These are phyloP conservation scores for Paraphysoderma sedebokerense DNA, from an alignment of 371 early-diverging fungal species.

Conservation along the genomic window DNA sequence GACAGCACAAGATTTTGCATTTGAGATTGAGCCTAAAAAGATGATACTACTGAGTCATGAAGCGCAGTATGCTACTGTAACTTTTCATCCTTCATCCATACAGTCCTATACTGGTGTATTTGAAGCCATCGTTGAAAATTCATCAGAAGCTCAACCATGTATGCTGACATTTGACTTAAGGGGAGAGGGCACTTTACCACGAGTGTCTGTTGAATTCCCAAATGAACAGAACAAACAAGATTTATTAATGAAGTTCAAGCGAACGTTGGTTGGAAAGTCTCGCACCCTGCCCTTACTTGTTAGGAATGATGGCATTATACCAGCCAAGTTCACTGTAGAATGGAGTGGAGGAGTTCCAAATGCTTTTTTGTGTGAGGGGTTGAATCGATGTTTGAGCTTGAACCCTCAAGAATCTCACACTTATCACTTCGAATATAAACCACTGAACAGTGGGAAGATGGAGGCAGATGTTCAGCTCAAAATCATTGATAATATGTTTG, in stretches of 20 bases:
- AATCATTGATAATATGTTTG: conserved; percentile 29
- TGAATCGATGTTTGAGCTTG: too few relatives aligned
- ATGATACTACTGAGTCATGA: conserved; percentile 34
- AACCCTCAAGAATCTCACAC: too few relatives aligned
- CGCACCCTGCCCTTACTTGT: conserved; percentile 18
- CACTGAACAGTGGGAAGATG: conserved; percentile 13
- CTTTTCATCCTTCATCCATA: conserved; percentile 29
- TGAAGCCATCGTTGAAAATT: conserved; percentile 31
- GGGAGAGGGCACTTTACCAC: conserved; percentile 36
- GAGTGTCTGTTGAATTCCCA: conserved; percentile 24
- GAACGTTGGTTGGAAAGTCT: conserved; percentile 14
- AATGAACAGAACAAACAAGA: conserved; percentile 12
- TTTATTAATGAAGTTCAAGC: conserved; percentile 19
- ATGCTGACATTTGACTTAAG: conserved; percentile 28
- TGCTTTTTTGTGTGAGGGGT: too few relatives aligned
- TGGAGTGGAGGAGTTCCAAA: too few relatives aligned
- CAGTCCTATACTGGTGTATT: conserved; percentile 30
- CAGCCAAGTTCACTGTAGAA: conserved; percentile 25
- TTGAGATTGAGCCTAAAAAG: conserved; percentile 30
- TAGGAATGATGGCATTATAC: conserved; percentile 30
- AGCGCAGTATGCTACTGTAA: conserved; percentile 20
- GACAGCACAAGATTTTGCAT: conserved; percentile 32
- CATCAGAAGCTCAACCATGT: conserved; percentile 15
- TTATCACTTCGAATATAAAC: conserved; percentile 19
- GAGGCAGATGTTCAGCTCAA: conserved; percentile 21